Base-by-base conservation (phyloP, 192 early-diverging fungal genomes). In the Backusella sp. region DNA sequence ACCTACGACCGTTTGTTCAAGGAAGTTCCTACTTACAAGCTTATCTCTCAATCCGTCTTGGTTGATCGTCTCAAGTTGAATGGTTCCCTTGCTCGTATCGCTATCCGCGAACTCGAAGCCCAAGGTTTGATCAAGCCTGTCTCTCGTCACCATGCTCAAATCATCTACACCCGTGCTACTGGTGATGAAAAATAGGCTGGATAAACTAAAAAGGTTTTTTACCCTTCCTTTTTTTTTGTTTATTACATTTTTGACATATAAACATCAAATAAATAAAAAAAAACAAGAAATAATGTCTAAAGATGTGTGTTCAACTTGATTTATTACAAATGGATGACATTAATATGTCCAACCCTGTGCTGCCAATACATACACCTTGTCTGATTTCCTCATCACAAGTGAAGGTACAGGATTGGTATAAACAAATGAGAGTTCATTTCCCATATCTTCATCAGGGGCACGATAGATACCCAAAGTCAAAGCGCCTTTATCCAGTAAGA, bases 21-120 rank as follows among this genome's bases (percentile, higher is more conserved):
- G 95, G 98, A 99, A 87, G 97, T 97, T n/a, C 98, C 96, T 74
- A 94, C 97, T 83, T 99, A 99, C 93, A 99, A 98, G 91, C 92
- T 99, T 84, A 94, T 99, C 84, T 96, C 97, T 23, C 97, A 96
- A 74, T 97, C 97, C 75, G 94, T 99, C 74, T 90, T 99, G 73
- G 97, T 99, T 76, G 98, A 99, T 91, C 95, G 98, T 86, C 94
- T 99, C 80, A 91, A 93, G 80, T 91, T 99, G 86, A 97, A 97
- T 92, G 98, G 94, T 79, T 98, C 97, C 41, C 89, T 99, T 68
- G 98, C 98, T 73, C 95, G 98, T 77, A 83, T 90, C 76, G 97
- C 97, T 81, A 92, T 99, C 87, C 89, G 91, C 75, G 96, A 99
- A 84, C 89, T 99, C 70, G 96, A 91, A 84, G 84, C 84, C 66